Conservation (phyloP, 2,329 filamentous ascomycete species). For the Epichloe hybrida region DNA sequence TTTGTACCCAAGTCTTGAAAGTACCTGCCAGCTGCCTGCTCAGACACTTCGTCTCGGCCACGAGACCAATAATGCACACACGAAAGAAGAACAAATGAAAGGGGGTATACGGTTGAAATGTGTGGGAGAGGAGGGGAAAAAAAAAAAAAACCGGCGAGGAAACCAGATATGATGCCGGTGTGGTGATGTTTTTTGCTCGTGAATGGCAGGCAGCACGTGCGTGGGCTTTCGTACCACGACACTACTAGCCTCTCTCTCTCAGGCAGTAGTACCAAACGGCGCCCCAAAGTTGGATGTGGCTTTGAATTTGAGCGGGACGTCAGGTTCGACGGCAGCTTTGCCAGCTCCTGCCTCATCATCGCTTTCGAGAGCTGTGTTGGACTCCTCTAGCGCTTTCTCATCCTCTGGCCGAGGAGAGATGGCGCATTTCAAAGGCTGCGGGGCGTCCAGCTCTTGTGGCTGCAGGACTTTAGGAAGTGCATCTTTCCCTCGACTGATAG, state of each 20-base stretch:
- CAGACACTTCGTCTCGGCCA: not conserved
- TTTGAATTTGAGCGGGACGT: conserved; percentile 33
- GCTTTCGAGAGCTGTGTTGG: conserved; percentile 2
- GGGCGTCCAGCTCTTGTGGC: conserved; percentile 4
- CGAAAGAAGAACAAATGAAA: not conserved
- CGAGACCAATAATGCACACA: not conserved
- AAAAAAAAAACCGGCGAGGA: not conserved
- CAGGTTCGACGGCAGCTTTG: conserved; percentile 20
- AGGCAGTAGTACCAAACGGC: conserved; percentile 24
- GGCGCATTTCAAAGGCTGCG: not conserved
- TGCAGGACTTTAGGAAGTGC: conserved; percentile 31
- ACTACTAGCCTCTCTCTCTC: not conserved
- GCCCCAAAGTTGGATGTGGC: conserved; percentile 34
- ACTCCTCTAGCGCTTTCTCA: conserved; percentile 12
- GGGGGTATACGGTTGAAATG: conserved; percentile 1
- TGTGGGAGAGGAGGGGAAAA: not conserved
- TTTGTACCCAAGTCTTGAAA: not conserved
- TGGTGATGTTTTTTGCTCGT: too few relatives aligned
- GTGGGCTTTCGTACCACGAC: not conserved
- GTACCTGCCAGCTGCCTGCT: not conserved
- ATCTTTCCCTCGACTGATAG: conserved; percentile 32
- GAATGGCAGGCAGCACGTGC: not conserved
- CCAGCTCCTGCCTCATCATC: conserved; percentile 14
- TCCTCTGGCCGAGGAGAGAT: conserved; percentile 1
- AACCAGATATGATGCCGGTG: not conserved